Evolutionary conservation across 305 asterid genomes (phyloP), one percentile per base, ranked within the genome.

Genomic region (Salvia sclarea): DNA sequence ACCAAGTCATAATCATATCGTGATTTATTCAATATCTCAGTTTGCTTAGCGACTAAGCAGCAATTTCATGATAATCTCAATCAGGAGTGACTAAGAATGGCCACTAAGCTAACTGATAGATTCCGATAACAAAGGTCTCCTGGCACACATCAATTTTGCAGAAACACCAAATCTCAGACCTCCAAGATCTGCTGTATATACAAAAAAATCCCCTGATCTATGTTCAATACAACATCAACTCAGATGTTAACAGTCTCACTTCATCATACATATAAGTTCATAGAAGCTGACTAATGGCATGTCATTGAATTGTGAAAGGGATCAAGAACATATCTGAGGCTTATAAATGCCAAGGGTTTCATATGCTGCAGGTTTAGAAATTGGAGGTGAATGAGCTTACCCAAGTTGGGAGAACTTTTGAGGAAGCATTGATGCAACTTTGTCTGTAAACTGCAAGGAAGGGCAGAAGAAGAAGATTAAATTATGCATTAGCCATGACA

Each of bases 341-440:
- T 16, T 22, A 33, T 14, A 25, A 22, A 44, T 10, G 37, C 43
- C 17, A 45, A 64, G 17, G 17, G 24, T 17, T 10, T 30, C 59
- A 60, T 59, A 22, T 33, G 14, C 18, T 40, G 28, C 67, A 40
- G 63, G 74, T 66, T 58, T 60, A 28, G 74, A 76, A 50, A 53
- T 68, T 18, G 33, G 69, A 62, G 76, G 52, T 24, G 48, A 56
- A 74, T 22, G 73, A 9, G 75, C 84, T 79, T 75, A 91, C 99
- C 97, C 86, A 75, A 84, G 94, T 80, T 92, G 97, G 62, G 95
- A 85, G 72, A 84, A 83, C 76, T 92, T 95, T 76, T 89, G 95
- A 77, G 99, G 99, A 78, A 95, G 92, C 95, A 95, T 84, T 68
- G 95, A 85, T 75, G 97, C 91, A 75, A 95, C 87, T 88, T 88